phyloP scores from a whole-genome alignment of 768 basidiomycete genomes.

The Leucocoprinus sp. region DNA sequence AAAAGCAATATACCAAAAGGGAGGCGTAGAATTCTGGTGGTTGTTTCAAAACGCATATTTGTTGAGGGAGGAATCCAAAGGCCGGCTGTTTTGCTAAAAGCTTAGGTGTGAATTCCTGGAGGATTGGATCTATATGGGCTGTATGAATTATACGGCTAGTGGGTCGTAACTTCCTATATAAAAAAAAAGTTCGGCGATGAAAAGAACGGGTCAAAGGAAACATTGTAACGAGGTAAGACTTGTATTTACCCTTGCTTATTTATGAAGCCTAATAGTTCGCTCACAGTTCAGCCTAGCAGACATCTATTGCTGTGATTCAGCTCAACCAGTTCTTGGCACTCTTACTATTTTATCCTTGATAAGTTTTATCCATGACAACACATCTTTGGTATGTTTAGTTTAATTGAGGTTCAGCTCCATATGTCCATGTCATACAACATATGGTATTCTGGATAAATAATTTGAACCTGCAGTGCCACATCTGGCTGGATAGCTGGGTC shows the following conservation, averaged over 20 bases:
- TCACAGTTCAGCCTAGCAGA: too few species aligned
- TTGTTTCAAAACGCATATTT: slow-evolving; percentile 39
- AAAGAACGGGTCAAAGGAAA: slow-evolving; percentile 37
- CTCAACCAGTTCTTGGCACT: too few species aligned
- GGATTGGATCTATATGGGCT: slow-evolving; percentile 17
- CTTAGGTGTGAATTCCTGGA: slow-evolving; percentile 22
- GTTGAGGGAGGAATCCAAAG: slow-evolving; percentile 30
- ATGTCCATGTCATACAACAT: too few species aligned
- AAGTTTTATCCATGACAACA: too few species aligned
- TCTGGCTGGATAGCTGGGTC: too few species aligned
- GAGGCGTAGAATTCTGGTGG: slow-evolving; percentile 25
- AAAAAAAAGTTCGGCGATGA: slow-evolving; percentile 2
- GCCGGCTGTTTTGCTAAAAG: slow-evolving; percentile 30
- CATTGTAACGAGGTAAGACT: slow-evolving; percentile 15
- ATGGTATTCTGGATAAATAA: too few species aligned
- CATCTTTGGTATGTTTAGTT: too few species aligned
- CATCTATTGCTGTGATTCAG: too few species aligned
- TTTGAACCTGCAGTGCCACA: too few species aligned
- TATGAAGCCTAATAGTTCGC: too few species aligned
- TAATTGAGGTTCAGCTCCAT: too few species aligned
- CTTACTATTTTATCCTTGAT: too few species aligned
- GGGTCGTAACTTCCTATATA: not conserved
- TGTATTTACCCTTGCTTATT: slow-evolving; percentile 6
- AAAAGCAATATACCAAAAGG: slow-evolving; percentile 39
- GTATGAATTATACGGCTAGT: slow-evolving; percentile 7